Evolutionary conservation across 179 eudicot genomes (phyloP), one percentile per base, ranked within the genome.

Genomic region (Drosera spatulata): DNA sequence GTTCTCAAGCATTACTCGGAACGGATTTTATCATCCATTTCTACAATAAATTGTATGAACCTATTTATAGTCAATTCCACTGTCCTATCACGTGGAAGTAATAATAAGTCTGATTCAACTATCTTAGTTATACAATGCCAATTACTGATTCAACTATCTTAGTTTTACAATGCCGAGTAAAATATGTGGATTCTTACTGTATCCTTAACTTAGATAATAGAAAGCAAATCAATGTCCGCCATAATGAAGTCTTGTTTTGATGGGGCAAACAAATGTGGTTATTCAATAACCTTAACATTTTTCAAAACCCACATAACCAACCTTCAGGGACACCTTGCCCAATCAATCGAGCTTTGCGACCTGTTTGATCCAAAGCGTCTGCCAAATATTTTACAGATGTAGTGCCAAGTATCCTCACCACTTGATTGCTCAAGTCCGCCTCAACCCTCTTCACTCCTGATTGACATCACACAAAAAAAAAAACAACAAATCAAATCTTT

Each of bases 271-370:
- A 22, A 22, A 22, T 22, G 33, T 22, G 49, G 10, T 45, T 1
- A 45, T 10, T 6, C 10, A 6, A 6, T 45, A 45, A 45, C 49
- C 7, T 45, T 45, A 6, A 6, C 7, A 6, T 6, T 0, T 10
- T 6, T 45, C 11, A 42, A n/a, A 14, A 15, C 41, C 39, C 33
- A 56, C 41, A 41, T 4, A 54, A 73, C 79, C 63, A 65, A 90
- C 95, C 97, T 75, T 86, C 95, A 37, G 89, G 99, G 55, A 79
- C 69, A 52, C 99, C 96, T 77, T 93, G 96, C 62, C 99, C 96
- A 66, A 93, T 93, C 51, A 93, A 64, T 37, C 90, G 77, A 62
- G 95, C 88, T 61, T 77, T 86, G 65, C 79, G 79, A 39, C 95
- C 96, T 2, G 93, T 80, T 76, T 88, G 87, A 76, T 82, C 86